phyloP scores from a whole-genome alignment of 129 eudicot genomes.

The Rutidosis leptorrhynchoides region DNA sequence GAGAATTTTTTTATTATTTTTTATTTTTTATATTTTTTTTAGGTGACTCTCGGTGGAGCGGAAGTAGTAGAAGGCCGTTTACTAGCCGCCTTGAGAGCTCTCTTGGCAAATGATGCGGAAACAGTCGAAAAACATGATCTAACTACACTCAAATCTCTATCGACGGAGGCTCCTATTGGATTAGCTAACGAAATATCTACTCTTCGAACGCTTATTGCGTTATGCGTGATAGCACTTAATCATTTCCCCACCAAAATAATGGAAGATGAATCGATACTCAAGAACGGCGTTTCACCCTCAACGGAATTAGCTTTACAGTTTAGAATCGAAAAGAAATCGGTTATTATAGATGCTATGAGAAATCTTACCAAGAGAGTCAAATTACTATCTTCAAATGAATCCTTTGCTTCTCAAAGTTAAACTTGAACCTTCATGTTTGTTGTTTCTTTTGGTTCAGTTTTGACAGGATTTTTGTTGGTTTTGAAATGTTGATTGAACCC shows the following conservation, averaged over 20 bases:
- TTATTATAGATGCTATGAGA: conserved; percentile 70
- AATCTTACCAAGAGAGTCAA: conserved; percentile 65
- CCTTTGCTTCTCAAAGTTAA: conserved; percentile 44
- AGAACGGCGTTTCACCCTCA: conserved; percentile 42
- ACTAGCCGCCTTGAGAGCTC: conserved; percentile 77
- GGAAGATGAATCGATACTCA: conserved; percentile 72
- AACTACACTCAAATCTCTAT: conserved; percentile 56
- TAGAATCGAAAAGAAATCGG: conserved; percentile 81
- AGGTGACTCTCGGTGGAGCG: conserved; percentile 84
- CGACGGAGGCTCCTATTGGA: conserved; percentile 69
- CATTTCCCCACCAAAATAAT: conserved; percentile 86
- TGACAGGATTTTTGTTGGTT: background rate
- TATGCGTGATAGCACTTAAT: conserved; percentile 67
- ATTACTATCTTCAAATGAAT: conserved; percentile 51
- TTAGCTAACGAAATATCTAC: conserved; percentile 58
- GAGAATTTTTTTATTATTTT: background rate
- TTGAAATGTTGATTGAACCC: background rate
- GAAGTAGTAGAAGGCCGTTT: conserved; percentile 81
- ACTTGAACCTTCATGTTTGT: conserved; percentile 6
- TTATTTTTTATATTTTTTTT: background rate
- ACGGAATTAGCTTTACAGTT: conserved; percentile 63
- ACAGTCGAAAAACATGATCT: conserved; percentile 49
- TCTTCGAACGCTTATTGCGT: conserved; percentile 68
- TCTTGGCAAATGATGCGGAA: conserved; percentile 54
- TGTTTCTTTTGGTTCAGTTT: conserved; percentile 11